Conservation (phyloP, 1,139 yeast genomes). For the Lodderomyces theae region DNA sequence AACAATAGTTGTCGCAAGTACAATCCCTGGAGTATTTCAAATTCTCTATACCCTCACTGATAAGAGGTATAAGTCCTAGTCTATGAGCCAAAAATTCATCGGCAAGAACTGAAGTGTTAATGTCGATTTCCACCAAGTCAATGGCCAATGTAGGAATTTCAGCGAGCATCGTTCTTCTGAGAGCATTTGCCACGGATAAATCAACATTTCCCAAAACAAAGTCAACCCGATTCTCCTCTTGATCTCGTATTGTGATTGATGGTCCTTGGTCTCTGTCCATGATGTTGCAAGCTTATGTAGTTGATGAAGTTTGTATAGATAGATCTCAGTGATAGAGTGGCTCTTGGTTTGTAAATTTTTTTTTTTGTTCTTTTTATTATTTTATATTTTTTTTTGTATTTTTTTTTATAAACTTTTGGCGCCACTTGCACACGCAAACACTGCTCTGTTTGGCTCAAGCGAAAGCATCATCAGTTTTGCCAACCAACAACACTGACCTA, state of each 20-base stretch:
- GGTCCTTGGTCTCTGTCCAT: conserved; percentile 50
- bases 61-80: conserved; percentile 85
- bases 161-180: conserved; percentile 88
- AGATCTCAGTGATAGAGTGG: too few relatives aligned
- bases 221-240: conserved; percentile 84
- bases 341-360: too few relatives aligned
- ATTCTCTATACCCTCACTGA: conserved; percentile 78
- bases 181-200: conserved; percentile 85
- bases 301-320: too few relatives aligned
- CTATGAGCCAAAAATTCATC: conserved; percentile 96
- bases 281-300: too few relatives aligned
- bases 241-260: conserved; percentile 82
- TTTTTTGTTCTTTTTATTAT: too few relatives aligned
- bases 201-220: conserved; percentile 87
- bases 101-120: conserved; percentile 90
- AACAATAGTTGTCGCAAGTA: conserved; percentile 96
- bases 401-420: neutral
- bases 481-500: neutral
- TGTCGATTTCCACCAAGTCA: conserved; percentile 92
- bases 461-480: too few relatives aligned
- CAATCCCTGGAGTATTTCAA: conserved; percentile 88
- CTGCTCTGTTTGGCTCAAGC: too few relatives aligned
- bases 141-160: conserved; percentile 96
- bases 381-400: neutral
- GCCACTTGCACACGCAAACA: too few relatives aligned